Conservation (phyloP, 2,329 filamentous ascomycete genomes). For the Ophiosphaerella korrae region DNA sequence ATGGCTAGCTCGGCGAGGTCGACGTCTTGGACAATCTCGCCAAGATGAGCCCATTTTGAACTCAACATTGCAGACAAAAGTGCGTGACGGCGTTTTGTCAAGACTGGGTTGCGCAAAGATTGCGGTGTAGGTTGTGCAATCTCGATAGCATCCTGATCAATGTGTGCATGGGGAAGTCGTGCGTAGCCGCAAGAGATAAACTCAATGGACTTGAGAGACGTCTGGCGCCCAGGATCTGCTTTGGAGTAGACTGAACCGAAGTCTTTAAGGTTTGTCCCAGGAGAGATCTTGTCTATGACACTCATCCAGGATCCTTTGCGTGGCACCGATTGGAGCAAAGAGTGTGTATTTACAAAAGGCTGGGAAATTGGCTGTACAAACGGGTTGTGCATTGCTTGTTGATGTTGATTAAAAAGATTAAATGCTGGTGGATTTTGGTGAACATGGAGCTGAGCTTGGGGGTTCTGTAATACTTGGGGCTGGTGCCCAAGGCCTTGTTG, state of each 20-base stretch:
- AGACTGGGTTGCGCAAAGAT: slow-evolving; percentile 16
- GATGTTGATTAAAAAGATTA: background rate
- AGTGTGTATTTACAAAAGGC: slow-evolving; percentile 13
- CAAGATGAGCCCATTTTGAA: slow-evolving; percentile 44
- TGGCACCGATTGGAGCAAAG: slow-evolving; percentile 41
- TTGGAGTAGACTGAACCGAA: slow-evolving; percentile 46
- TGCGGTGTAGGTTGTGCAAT: slow-evolving; percentile 11
- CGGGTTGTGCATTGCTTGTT: slow-evolving; percentile 1
- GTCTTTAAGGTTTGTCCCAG: slow-evolving; percentile 52
- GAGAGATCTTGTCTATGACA: slow-evolving; percentile 57
- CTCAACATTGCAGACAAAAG: slow-evolving; percentile 47
- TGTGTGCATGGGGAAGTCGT: slow-evolving; percentile 41
- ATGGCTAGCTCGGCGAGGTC: slow-evolving; percentile 37
- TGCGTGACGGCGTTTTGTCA: slow-evolving; percentile 35
- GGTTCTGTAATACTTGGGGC: too few species aligned
- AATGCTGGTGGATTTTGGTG: background rate
- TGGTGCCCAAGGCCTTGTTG: slow-evolving; percentile 1
- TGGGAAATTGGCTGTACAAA: background rate
- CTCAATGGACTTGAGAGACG: slow-evolving; percentile 50
- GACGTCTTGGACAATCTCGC: slow-evolving; percentile 48
- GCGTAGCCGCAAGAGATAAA: slow-evolving; percentile 69
- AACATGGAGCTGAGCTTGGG: background rate
- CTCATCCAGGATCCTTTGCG: slow-evolving; percentile 57
- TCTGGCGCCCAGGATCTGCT: slow-evolving; percentile 30
- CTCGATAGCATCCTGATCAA: slow-evolving; percentile 45